Evolutionary conservation across 305 asterid genomes (phyloP).

Genomic region (Ajuga reptans): DNA sequence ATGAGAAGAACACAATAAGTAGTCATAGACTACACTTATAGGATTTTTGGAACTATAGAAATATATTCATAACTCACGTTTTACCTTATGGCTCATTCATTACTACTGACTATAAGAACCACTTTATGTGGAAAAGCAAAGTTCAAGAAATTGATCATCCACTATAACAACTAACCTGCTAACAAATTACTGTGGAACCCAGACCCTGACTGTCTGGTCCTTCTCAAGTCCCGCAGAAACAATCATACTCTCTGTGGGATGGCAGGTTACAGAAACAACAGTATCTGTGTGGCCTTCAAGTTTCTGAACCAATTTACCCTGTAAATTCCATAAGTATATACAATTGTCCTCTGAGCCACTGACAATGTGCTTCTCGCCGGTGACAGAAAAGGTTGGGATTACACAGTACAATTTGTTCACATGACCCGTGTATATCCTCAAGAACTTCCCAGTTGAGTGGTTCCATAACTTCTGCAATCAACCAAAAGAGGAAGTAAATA

Average conservation of each 20-base stretch:
- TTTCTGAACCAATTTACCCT: slow-evolving; percentile 65
- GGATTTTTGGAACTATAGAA: background rate
- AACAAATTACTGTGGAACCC: slow-evolving; percentile 56
- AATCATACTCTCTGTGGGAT: slow-evolving; percentile 63
- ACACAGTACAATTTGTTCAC: slow-evolving; percentile 60
- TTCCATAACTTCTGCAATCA: slow-evolving; percentile 73
- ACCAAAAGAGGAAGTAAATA: background rate
- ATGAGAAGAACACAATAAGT: background rate
- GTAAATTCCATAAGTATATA: slow-evolving; percentile 79
- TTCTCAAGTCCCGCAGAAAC: slow-evolving; percentile 73
- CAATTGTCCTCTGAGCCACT: slow-evolving; percentile 84
- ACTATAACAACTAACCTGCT: slow-evolving; percentile 18
- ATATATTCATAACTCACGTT: background rate
- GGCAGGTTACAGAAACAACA: slow-evolving; percentile 64
- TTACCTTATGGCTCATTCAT: no score
- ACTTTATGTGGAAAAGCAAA: background rate
- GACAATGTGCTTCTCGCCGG: slow-evolving; percentile 70
- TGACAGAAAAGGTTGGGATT: slow-evolving; percentile 60
- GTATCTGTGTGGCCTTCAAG: slow-evolving; percentile 84
- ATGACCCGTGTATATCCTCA: slow-evolving; percentile 63
- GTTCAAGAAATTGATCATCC: background rate
- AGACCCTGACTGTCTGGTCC: slow-evolving; percentile 63
- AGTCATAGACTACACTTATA: background rate
- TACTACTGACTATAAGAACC: background rate
- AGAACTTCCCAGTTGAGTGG: slow-evolving; percentile 52